Base-by-base conservation (phyloP, 2,329 filamentous ascomycete species). In the Colletotrichum navitas region DNA sequence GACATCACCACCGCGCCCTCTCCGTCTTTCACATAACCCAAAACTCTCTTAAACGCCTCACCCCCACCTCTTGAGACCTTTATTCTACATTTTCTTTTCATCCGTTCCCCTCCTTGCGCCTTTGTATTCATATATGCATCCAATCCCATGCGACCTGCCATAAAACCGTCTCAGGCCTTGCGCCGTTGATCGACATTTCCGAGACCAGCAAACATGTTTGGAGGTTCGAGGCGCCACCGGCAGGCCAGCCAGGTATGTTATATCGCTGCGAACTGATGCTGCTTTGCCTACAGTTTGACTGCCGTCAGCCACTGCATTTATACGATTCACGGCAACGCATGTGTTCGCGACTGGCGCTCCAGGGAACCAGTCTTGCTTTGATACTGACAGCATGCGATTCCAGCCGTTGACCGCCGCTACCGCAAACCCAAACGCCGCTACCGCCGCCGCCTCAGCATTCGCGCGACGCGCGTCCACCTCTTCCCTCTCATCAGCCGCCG, bases 361-460 rank as follows among this genome's bases (percentile, higher is more conserved):
- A 3, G 26, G 26, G 16, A 21, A 8, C 16, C 32, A 2, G 11
- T 49, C 72, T 26, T 62, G 72, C 66, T 74, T 75, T 66, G 32
- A 66, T 56, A 60, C 65, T 62, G 47, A 74, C 59, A 32, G 73
- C 29, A 66, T 43, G 54, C 52, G 61, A 62, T 72, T 49, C 74
- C 82, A 94, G 90, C 89, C 90, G 75, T 83, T 91, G 72, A 91
- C 88, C 70, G 85, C 87, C 74, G 85, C 88, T 69, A 91, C 91
- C 68, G 90, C 90, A 62, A 91, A 90, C 78, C 87, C 93, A 67
- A 91, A 91, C 77, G 94, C 94, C 69, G 90, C 94, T 66, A 91
- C 92, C 58, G 94, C 94, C 68, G 94, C 95, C 72, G 90, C 90
- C 72, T 92, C 93, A 80, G 95, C 94, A 70, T 97, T 95, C 81